phyloP scores from a whole-genome alignment of 176 grass and related monocot species.

The sorghum (Sorghum bicolor) region Sorghum_bicolor_NCBIv3 NC_012879.2:3973501-3974000 shows the following conservation, averaged over 20 bases:
- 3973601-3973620: slow-evolving; percentile 44
- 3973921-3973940: slow-evolving; percentile 41
- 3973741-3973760: slow-evolving; percentile 67
- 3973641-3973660: slow-evolving; percentile 69
- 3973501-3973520: slow-evolving; percentile 94
- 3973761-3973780: slow-evolving; percentile 42
- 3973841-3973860: slow-evolving; percentile 34
- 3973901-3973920: slow-evolving; percentile 79
- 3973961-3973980: neutral
- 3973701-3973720: slow-evolving; percentile 81
- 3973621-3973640: slow-evolving; percentile 89
- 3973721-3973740: slow-evolving; percentile 60
- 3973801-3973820: slow-evolving; percentile 20
- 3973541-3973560: slow-evolving; percentile 73
- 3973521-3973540: slow-evolving; percentile 85
- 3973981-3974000: neutral
- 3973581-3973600: slow-evolving; percentile 57
- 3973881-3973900: slow-evolving; percentile 69
- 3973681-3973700: slow-evolving; percentile 80
- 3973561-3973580: slow-evolving; percentile 73
- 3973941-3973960: neutral
- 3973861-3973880: slow-evolving; percentile 40
- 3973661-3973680: slow-evolving; percentile 84
- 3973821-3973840: slow-evolving; percentile 29
- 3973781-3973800: slow-evolving; percentile 35